Conservation (phyloP, 768 basidiomycete species). For the Boletus vermiculosoides region DNA sequence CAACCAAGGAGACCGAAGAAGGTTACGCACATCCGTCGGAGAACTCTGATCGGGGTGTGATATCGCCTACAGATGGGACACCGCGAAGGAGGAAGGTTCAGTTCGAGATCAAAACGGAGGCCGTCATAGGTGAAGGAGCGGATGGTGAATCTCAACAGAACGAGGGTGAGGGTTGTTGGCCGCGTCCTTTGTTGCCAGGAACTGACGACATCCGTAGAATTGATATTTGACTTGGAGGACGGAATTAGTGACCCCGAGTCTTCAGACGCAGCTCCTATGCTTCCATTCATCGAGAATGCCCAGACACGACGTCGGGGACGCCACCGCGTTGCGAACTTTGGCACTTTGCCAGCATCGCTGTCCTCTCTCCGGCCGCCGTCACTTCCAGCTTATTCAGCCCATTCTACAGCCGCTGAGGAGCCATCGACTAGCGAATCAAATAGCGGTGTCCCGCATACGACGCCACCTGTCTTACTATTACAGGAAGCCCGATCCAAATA, state of each 20-base stretch:
- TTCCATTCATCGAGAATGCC: constrained; percentile 35
- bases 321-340: constrained; percentile 30
- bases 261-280: constrained; percentile 34
- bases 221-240: constrained; percentile 72
- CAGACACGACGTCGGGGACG: constrained; percentile 27
- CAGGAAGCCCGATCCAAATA: constrained; percentile 18
- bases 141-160: constrained; percentile 35
- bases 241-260: constrained; percentile 37
- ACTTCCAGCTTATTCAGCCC: constrained; percentile 65
- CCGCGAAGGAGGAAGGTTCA: constrained; percentile 65
- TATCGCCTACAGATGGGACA: constrained; percentile 32
- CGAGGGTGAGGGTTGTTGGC: constrained; percentile 43
- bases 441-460: background rate
- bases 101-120: constrained; percentile 64
- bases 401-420: constrained; percentile 19
- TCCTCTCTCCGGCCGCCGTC: constrained; percentile 63
- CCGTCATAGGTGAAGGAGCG: constrained; percentile 44
- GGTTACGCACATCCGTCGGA: constrained; percentile 12
- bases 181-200: background rate
- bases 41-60: constrained; percentile 21
- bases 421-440: background rate
- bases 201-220: constrained; percentile 39
- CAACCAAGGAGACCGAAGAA: constrained; percentile 12
- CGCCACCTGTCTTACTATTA: background rate
- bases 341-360: constrained; percentile 55